Evolutionary conservation across 192 early-diverging fungal species (phyloP).

Genomic region (Paraglomus brasilianum): DNA sequence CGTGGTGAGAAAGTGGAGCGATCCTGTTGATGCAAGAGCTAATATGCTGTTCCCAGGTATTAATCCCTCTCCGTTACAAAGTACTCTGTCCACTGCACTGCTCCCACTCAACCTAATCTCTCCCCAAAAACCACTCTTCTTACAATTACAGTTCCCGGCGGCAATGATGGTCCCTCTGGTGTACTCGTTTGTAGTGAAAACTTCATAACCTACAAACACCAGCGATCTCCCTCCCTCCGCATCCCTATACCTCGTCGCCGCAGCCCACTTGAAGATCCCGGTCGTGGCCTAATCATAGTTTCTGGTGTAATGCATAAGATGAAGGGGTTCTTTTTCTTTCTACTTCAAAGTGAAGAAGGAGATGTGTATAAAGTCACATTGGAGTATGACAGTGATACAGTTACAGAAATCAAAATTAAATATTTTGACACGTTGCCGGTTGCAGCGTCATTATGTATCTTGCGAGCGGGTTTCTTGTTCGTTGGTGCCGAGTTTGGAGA

Average conservation of each 20-base stretch:
- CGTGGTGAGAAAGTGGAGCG: constrained; percentile 95
- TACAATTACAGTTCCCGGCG: constrained; percentile 65
- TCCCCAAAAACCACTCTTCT: not conserved
- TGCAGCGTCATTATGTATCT: constrained; percentile 72
- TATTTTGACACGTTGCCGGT: constrained; percentile 96
- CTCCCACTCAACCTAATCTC: too few species aligned
- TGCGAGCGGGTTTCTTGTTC: constrained; percentile 94
- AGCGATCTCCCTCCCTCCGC: constrained; percentile 57
- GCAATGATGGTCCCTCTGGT: constrained; percentile 92
- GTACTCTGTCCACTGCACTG: not conserved
- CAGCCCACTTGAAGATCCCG: constrained; percentile 61
- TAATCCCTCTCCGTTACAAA: not conserved
- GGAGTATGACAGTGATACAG: constrained; percentile 64
- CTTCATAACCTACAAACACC: constrained; percentile 83
- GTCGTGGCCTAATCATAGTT: constrained; percentile 75
- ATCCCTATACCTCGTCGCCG: constrained; percentile 83
- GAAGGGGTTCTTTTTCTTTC: constrained; percentile 88
- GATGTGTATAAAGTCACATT: constrained; percentile 94
- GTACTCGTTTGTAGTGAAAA: constrained; percentile 95
- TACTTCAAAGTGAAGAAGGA: constrained; percentile 89
- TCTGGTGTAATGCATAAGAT: constrained; percentile 86
- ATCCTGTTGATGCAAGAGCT: constrained; percentile 68
- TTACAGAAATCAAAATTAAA: constrained; percentile 75
- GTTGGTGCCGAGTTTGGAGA: constrained; percentile 89
- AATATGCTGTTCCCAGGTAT: constrained; percentile 80